These are phyloP conservation scores for Triticum dicoccoides DNA, from an alignment of 176 grass and related monocot species.

Conservation along the genomic window DNA sequence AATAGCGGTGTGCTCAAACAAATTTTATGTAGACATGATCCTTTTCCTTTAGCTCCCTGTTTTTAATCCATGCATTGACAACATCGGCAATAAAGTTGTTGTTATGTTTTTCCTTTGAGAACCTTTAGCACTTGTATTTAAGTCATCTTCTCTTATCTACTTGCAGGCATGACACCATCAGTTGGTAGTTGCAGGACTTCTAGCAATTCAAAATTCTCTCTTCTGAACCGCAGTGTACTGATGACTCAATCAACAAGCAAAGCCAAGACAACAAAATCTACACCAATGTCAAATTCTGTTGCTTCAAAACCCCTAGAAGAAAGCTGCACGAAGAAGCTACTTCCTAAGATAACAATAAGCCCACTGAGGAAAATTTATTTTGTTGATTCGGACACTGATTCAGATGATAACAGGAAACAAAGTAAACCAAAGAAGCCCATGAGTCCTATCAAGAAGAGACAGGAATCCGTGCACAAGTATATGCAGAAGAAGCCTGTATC, in stretches of 20 bases:
- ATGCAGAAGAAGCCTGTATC: slow-evolving; percentile 7
- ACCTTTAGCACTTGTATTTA: neutral
- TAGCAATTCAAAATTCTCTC: slow-evolving; percentile 60
- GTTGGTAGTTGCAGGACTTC: slow-evolving; percentile 41
- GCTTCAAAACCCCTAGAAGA: slow-evolving; percentile 63
- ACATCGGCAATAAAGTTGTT: neutral
- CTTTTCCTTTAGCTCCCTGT: neutral
- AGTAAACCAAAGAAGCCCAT: slow-evolving; percentile 23
- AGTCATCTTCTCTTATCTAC: slow-evolving; percentile 26
- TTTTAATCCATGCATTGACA: neutral
- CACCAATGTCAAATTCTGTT: slow-evolving; percentile 27
- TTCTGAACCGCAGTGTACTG: slow-evolving; percentile 44
- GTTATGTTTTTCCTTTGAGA: neutral
- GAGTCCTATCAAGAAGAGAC: slow-evolving; percentile 30
- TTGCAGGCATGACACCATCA: slow-evolving; percentile 54
- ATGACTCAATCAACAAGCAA: slow-evolving; percentile 53
- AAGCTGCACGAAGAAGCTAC: slow-evolving; percentile 63
- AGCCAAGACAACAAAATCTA: slow-evolving; percentile 36
- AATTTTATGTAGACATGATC: neutral
- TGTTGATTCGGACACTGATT: slow-evolving; percentile 87
- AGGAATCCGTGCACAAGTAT: slow-evolving; percentile 26
- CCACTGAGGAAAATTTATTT: slow-evolving; percentile 78
- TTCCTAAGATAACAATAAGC: slow-evolving; percentile 60
- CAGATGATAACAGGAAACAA: slow-evolving; percentile 45
- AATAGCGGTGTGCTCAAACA: neutral